phyloP scores from a whole-genome alignment of 306 rosid species.

The Quercus variabilis region DNA sequence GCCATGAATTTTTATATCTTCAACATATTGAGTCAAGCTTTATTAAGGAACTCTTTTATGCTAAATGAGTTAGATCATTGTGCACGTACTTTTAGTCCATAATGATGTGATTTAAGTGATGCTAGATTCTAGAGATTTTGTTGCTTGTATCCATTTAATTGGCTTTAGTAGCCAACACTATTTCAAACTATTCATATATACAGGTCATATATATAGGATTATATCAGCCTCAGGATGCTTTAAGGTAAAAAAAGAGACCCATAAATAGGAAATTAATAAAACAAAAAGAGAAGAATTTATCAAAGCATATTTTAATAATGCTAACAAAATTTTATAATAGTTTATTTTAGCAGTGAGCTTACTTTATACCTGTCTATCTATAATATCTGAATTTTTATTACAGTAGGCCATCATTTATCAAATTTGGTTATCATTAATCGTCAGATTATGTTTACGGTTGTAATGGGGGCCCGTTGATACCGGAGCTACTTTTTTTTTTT shows the following conservation, averaged over 20 bases:
- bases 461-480: background rate
- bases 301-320: background rate
- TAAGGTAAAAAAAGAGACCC: background rate
- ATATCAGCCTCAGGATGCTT: background rate
- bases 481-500: background rate
- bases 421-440: conserved; percentile 2
- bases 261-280: background rate
- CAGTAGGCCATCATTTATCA: conserved; percentile 1
- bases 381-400: conserved; percentile 1
- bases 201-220: background rate
- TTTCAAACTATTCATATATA: background rate
- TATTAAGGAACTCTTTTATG: too few relatives aligned
- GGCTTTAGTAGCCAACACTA: background rate
- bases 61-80: background rate
- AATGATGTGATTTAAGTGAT: background rate
- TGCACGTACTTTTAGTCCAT: background rate
- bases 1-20: background rate
- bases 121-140: background rate
- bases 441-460: background rate
- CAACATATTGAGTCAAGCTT: background rate
- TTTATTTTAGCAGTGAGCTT: background rate
- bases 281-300: background rate
- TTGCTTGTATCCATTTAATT: background rate
- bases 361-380: background rate
- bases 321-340: background rate